These are phyloP conservation scores for Achlya hypogyna DNA, from an alignment of 352 stramenopile species.

Conservation along the genomic window DNA sequence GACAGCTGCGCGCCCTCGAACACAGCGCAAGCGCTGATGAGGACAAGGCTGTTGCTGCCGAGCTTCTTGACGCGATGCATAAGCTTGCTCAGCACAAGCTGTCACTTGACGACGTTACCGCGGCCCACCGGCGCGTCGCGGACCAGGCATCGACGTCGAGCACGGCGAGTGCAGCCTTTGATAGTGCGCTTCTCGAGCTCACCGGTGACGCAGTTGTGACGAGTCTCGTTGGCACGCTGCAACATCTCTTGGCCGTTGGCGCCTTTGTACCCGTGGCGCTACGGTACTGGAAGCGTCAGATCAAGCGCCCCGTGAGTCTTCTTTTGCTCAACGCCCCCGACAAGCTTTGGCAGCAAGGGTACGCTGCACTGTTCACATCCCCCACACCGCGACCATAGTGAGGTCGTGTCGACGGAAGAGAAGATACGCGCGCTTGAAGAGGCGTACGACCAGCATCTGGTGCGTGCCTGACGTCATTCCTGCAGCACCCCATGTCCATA, in stretches of 20 bases:
- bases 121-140: not conserved
- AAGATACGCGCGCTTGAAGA: slow-evolving; percentile 12
- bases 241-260: not conserved
- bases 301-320: slow-evolving; percentile 2
- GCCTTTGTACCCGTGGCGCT: not conserved
- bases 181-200: slow-evolving; percentile 4
- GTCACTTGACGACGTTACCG: not conserved
- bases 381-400: not conserved
- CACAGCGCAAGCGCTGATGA: not conserved
- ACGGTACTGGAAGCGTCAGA: slow-evolving; percentile 13
- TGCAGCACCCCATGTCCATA: not conserved
- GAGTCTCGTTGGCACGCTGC: not conserved
- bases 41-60: not conserved
- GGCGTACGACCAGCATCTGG: not conserved
- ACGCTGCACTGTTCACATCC: not conserved
- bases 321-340: not conserved
- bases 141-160: not conserved
- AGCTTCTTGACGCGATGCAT: slow-evolving; percentile 5
- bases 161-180: not conserved
- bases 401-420: slow-evolving; percentile 1
- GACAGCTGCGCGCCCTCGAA: not conserved
- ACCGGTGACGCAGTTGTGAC: not conserved
- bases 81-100: not conserved
- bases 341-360: slow-evolving; percentile 1
- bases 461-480: not conserved